A percentile compares a stretch with the other conserved stretches of the same genome.
Conservation (phyloP, 140 eudicot species). For the Bidens hawaiensis region DNA sequence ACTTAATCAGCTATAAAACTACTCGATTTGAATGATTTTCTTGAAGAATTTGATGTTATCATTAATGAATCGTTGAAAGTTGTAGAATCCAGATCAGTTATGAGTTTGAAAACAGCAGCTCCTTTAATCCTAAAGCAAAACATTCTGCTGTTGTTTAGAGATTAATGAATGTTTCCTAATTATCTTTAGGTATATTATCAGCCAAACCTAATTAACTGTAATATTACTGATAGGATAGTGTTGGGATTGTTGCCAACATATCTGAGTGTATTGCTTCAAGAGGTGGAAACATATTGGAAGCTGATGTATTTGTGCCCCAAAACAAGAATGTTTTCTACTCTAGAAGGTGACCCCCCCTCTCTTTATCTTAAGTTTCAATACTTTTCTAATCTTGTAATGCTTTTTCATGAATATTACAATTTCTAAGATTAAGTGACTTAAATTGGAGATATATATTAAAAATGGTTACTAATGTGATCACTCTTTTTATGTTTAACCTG, state of each 20-base stretch:
- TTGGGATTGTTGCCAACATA: constrained; percentile 89
- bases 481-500: too few species aligned
- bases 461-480: too few species aligned
- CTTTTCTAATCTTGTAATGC: neutral
- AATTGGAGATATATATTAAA: too few species aligned
- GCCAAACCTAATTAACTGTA: neutral
- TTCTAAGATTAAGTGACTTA: too few species aligned
- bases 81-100: neutral
- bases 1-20: too few species aligned
- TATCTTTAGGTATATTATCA: neutral
- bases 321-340: constrained; percentile 76
- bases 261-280: constrained; percentile 92
- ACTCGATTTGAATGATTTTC: neutral
- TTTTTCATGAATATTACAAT: too few species aligned
- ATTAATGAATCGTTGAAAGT: neutral
- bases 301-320: constrained; percentile 92
- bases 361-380: neutral
- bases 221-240: constrained; percentile 52
- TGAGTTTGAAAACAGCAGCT: neutral
- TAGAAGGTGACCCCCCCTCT: constrained; percentile 53
- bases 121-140: neutral
- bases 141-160: neutral
- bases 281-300: constrained; percentile 82
- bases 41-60: neutral
- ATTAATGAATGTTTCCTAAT: neutral